Evolutionary conservation across 371 early-diverging fungal species (phyloP).

Genomic region (Rhizomucor pusillus): DNA sequence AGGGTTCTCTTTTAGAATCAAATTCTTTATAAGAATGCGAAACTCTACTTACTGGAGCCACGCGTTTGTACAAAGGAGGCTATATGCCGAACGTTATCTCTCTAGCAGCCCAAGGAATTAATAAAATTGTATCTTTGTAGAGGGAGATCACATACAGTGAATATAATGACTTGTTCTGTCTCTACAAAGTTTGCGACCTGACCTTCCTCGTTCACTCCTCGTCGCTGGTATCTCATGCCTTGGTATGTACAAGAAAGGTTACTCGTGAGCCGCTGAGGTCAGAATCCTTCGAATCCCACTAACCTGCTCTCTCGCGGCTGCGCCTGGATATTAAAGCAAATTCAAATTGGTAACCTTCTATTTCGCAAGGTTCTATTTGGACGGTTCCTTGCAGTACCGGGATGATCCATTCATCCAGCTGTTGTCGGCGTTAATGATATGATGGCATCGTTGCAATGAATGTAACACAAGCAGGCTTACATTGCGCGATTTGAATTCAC

Average conservation of each 20-base stretch:
- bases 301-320: conserved; percentile 59
- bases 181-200: conserved; percentile 74
- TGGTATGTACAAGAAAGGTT: conserved; percentile 27
- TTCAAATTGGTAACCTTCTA: conserved; percentile 58
- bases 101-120: conserved; percentile 17
- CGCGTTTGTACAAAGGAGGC: conserved; percentile 67
- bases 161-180: conserved; percentile 55
- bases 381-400: conserved; percentile 73
- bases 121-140: not conserved
- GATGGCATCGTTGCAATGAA: not conserved
- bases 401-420: conserved; percentile 62
- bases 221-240: conserved; percentile 63
- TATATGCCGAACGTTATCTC: conserved; percentile 46
- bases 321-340: conserved; percentile 58
- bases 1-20: too few species aligned
- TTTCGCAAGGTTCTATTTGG: conserved; percentile 58
- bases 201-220: conserved; percentile 64
- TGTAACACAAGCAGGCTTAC: conserved; percentile 2
- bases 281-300: not conserved
- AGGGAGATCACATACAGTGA: conserved; percentile 22
- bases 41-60: conserved; percentile 54
- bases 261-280: not conserved
- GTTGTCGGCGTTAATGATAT: conserved; percentile 4
- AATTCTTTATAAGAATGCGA: too few species aligned
- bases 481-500: conserved; percentile 28